Evolutionary conservation across 2,329 filamentous ascomycete species (phyloP), one percentile per base, ranked within the genome.

Genomic region (Colletotrichum cereale): DNA sequence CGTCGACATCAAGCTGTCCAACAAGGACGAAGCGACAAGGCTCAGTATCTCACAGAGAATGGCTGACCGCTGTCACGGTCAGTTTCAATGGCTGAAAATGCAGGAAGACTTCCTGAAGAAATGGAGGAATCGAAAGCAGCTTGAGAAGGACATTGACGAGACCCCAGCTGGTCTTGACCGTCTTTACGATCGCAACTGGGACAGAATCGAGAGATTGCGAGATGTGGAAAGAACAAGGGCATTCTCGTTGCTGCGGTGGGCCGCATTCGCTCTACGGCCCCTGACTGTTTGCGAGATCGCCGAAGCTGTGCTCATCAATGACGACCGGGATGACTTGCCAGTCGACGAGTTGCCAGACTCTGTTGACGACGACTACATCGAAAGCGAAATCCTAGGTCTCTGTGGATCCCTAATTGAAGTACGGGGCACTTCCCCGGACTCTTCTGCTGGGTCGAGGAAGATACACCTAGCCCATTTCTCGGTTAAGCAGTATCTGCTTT

Each of bases 11-110:
- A 81, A 76, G n/a, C 64, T 83, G 0, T 12, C 55, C 0, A 79
- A 78, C 3, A 79, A 81, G 24, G 74, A 64, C 8, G 29, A 76
- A 0, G 24, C 50, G 0, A 31, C 78, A 0, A 71, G 68, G 24
- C 1, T 63, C 0, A 53, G 73, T 0, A 64, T 82, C 1, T 77
- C 79, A 1, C 14, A 74, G 5, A 66, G 52, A n/a, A 75, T 82
- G 66, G 66, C 78, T 0, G 62, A 76, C 2, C 70, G 75, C 1
- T 81, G 77, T 34, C 71, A 79, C 2, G 81, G 79, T 0, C 80
- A 81, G 50, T 82, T 83, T 42, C 53, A 82, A 0, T 81, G 76
- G 74, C 72, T 82, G 1, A 78, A 76, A 18, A 40, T 82, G 69
- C 75, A 80, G 12, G 76, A 77, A 10, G 40, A 74, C 1, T 70